Evolutionary conservation across 306 rosid genomes (phyloP).

Genomic region (Dicorynia guianensis): DNA sequence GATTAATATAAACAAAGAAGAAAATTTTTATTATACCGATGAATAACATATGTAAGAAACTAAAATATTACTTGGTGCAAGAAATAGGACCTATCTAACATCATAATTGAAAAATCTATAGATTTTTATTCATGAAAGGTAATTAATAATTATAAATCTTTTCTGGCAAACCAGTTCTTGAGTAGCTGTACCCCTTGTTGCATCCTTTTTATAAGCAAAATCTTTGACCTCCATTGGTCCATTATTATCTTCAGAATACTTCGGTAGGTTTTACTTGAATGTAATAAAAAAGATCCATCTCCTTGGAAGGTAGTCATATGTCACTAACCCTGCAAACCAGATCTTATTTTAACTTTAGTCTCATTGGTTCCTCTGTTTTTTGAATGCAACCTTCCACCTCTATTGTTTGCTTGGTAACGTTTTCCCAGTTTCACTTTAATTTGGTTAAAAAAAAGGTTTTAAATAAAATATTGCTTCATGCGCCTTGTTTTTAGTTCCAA

Average conservation of each 20-base stretch:
- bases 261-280: background rate
- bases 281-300: background rate
- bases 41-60: background rate
- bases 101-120: background rate
- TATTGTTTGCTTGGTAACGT: background rate
- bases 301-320: background rate
- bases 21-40: background rate
- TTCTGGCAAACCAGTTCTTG: background rate
- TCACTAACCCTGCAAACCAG: background rate
- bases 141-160: background rate
- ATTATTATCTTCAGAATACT: background rate
- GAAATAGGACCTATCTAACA: background rate
- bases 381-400: background rate
- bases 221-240: background rate
- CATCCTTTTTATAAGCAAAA: background rate
- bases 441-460: background rate
- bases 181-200: background rate
- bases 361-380: no score
- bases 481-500: background rate
- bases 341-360: background rate
- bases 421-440: background rate
- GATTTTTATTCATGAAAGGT: background rate
- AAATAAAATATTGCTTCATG: background rate
- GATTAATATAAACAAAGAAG: background rate
- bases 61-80: background rate